phyloP scores from a whole-genome alignment of 768 basidiomycete species.

The Tylopilus balloui region DNA sequence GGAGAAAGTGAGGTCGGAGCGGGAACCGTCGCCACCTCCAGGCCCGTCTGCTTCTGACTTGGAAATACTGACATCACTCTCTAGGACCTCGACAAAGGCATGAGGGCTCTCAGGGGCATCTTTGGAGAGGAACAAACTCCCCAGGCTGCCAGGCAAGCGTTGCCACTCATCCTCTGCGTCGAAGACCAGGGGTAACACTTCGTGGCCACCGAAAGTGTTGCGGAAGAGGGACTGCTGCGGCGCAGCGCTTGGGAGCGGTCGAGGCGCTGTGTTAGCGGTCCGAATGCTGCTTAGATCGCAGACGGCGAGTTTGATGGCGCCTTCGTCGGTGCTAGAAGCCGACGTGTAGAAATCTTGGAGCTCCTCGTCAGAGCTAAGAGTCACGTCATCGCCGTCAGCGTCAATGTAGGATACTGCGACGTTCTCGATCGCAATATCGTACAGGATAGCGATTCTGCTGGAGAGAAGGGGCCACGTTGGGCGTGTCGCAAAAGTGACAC shows the following conservation, averaged over 20 bases:
- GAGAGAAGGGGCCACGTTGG: slow-evolving; percentile 61
- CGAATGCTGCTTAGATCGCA: slow-evolving; percentile 47
- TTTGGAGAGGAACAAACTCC: slow-evolving; percentile 37
- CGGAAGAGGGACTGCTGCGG: slow-evolving; percentile 40
- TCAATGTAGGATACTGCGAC: slow-evolving; percentile 72
- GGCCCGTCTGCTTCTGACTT: slow-evolving; percentile 29
- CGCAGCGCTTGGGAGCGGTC: slow-evolving; percentile 32
- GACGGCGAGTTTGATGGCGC: slow-evolving; percentile 56
- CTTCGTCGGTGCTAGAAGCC: slow-evolving; percentile 15
- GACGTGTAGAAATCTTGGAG: slow-evolving; percentile 65
- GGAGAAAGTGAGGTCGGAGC: slow-evolving; percentile 20
- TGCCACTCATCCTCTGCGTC: slow-evolving; percentile 65
- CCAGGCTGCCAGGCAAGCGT: slow-evolving; percentile 40
- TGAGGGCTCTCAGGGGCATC: slow-evolving; percentile 44
- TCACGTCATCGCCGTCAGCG: slow-evolving; percentile 69
- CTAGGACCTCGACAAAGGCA: slow-evolving; percentile 60
- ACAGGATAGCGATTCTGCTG: slow-evolving; percentile 49
- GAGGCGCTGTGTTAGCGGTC: slow-evolving; percentile 30
- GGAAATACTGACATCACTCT: slow-evolving; percentile 37
- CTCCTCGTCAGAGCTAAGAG: slow-evolving; percentile 71
- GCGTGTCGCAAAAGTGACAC: slow-evolving; percentile 44
- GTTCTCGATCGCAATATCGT: slow-evolving; percentile 49
- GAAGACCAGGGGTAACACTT: slow-evolving; percentile 42
- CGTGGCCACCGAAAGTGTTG: slow-evolving; percentile 55
- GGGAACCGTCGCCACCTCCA: slow-evolving; percentile 32